Evolutionary conservation across 495 filamentous ascomycete genomes (phyloP).

Genomic region (Neurospora africana): DNA sequence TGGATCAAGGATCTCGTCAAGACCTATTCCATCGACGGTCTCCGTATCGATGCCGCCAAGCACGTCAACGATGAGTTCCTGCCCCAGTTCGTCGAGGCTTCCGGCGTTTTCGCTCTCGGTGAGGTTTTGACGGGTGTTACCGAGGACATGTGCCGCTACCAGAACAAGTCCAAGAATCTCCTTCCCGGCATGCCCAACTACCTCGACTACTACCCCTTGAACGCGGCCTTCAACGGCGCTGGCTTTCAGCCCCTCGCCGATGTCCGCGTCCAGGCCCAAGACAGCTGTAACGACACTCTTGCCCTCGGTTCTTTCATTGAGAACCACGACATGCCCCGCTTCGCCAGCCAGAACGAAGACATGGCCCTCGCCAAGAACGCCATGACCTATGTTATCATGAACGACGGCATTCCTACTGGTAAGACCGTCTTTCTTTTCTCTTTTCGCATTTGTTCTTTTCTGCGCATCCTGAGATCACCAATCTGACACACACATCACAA

Average conservation of each 20-base stretch:
- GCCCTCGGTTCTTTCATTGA: conserved; percentile 56
- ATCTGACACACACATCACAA: neutral
- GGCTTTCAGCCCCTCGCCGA: conserved; percentile 8
- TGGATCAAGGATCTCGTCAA: conserved; percentile 58
- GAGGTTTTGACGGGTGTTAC: conserved; percentile 40
- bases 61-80: conserved; percentile 66
- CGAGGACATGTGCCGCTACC: conserved; percentile 23
- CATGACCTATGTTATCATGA: conserved; percentile 58
- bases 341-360: conserved; percentile 46
- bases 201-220: conserved; percentile 60
- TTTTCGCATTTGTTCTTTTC: neutral
- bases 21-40: conserved; percentile 69
- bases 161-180: conserved; percentile 22
- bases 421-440: neutral
- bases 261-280: conserved; percentile 9
- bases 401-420: conserved; percentile 41
- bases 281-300: conserved; percentile 21
- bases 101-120: conserved; percentile 63
- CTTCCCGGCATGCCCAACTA: conserved; percentile 58
- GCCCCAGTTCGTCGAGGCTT: conserved; percentile 47
- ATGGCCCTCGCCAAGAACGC: conserved; percentile 57
- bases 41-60: conserved; percentile 66
- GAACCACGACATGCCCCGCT: conserved; percentile 70
- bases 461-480: neutral
- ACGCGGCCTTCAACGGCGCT: conserved; percentile 19